phyloP scores from a whole-genome alignment of 257 asterid genomes.

The Solanum stenotomum region DNA sequence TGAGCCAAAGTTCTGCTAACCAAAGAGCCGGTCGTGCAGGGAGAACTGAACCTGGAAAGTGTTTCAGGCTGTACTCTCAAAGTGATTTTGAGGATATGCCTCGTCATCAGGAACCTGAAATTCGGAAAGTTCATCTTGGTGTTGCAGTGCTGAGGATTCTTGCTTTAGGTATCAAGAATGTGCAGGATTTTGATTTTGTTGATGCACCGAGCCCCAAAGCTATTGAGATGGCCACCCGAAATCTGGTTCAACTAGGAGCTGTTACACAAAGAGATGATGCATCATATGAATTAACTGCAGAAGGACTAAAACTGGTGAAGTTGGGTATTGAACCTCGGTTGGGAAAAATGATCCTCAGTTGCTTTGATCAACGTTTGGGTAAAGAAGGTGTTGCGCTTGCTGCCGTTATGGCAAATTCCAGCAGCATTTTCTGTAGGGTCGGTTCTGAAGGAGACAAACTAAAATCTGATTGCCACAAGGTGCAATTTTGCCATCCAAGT shows the following conservation, averaged over 20 bases:
- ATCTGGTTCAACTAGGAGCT: conserved; percentile 74
- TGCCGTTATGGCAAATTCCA: conserved; percentile 84
- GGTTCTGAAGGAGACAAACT: conserved; percentile 59
- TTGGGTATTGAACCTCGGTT: conserved; percentile 94
- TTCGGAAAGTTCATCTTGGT: conserved; percentile 85
- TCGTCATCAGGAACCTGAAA: conserved; percentile 81
- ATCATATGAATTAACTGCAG: conserved; percentile 39
- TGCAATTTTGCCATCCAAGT: conserved; percentile 72
- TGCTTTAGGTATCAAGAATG: conserved; percentile 69
- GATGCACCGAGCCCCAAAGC: conserved; percentile 73
- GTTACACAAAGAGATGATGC: conserved; percentile 26
- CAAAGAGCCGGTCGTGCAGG: conserved; percentile 99
- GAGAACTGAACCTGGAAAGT: conserved; percentile 86
- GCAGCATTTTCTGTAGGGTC: conserved; percentile 87
- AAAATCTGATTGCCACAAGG: conserved; percentile 80
- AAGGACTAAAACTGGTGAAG: conserved; percentile 65
- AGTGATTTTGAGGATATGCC: conserved; percentile 57
- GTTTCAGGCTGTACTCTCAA: conserved; percentile 70
- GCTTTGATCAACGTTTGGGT: conserved; percentile 50
- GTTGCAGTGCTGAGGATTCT: conserved; percentile 85
- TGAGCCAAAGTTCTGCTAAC: conserved; percentile 90
- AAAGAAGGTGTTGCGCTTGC: conserved; percentile 90
- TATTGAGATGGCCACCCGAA: conserved; percentile 64
- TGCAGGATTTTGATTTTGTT: conserved; percentile 66
- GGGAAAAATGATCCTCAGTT: conserved; percentile 67